A percentile compares a stretch with the other conserved stretches of the same genome.
Evolutionary conservation across 371 early-diverging fungal genomes (phyloP).

Genomic region (Zancudomyces culisetae): DNA sequence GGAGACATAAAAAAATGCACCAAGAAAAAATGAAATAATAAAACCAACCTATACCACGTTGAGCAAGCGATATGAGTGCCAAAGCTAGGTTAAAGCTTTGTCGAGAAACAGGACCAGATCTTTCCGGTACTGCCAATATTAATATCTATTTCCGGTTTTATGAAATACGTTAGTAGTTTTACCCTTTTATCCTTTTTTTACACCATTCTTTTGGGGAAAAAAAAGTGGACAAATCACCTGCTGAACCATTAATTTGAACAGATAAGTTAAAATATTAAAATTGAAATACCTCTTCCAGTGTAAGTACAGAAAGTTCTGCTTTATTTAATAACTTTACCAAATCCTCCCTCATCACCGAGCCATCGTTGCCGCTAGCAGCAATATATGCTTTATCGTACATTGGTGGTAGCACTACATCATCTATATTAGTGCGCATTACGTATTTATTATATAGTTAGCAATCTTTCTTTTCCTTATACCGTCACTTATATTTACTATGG

Average conservation of each 20-base stretch:
- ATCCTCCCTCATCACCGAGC: conserved; percentile 17
- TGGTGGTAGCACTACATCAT: conserved; percentile 17
- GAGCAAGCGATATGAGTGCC: conserved; percentile 49
- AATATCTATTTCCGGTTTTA: conserved; percentile 16
- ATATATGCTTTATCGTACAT: conserved; percentile 16
- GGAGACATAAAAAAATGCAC: too few species aligned
- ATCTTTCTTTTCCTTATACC: not conserved
- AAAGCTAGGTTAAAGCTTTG: conserved; percentile 39
- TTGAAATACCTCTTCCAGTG: conserved; percentile 11
- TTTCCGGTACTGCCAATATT: conserved; percentile 13
- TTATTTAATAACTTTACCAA: conserved; percentile 9
- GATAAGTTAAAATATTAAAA: not conserved
- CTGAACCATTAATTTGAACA: too few species aligned
- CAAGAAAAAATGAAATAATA: too few species aligned
- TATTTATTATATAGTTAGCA: not conserved
- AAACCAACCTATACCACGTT: conserved; percentile 48
- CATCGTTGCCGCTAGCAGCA: conserved; percentile 11
- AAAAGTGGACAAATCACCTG: too few species aligned
- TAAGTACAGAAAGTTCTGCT: conserved; percentile 1
- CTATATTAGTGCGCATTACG: conserved; percentile 5
- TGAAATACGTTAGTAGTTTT: too few species aligned
- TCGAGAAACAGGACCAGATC: conserved; percentile 3
- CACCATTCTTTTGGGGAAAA: too few species aligned
- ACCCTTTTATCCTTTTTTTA: too few species aligned
- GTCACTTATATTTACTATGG: too few species aligned